Base-by-base conservation (phyloP, 345 rosid genomes). In the Syzygium grande region DNA sequence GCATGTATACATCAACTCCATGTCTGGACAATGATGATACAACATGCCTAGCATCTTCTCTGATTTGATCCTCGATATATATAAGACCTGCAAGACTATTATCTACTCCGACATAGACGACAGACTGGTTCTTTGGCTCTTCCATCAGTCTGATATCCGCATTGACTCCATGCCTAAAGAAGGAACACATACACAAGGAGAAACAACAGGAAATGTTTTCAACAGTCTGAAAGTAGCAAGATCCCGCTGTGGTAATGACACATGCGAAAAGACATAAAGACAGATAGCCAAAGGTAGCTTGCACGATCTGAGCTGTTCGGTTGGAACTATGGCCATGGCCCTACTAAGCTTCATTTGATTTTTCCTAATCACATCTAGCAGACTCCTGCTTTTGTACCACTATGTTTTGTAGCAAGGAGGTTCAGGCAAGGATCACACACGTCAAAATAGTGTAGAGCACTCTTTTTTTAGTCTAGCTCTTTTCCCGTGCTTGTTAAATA, bases 11-110 rank as follows among this genome's bases (percentile, higher is more conserved):
- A 88, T 90, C 89, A 85, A 97, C 93, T 86, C 99, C 99, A 86
- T 91, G 94, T 58, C 91, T 90, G 87, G 93, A 91, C 91, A 97
- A 90, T 87, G 95, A 88, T 83, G 90, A 92, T 84, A 97, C 95
- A 91, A 96, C 98, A 84, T 91, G 92, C 43, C 92, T 89, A 85
- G 99, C 99, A 93, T 97, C 99, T 88, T 96, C 98, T 91, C 99
- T 93, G 87, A 97, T 91, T 91, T 92, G 95, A 93, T 97, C 99
- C 92, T 95, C 98, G 79, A 96, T 90, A 91, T 93, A 95, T 84
- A 97, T 94, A 86, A 93, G 91, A 88, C 98, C 99, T 89, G 94
- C 96, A 85, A 96, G 96, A 79, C 92, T 88, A 85, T 93, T 89
- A 88, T 96, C 95, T 79, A 97, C 95, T 85, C 96, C 99, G 85